These are phyloP conservation scores for Symbiodinium pilosum DNA, from an alignment of 73 alveolate species.

Conservation along the genomic window DNA sequence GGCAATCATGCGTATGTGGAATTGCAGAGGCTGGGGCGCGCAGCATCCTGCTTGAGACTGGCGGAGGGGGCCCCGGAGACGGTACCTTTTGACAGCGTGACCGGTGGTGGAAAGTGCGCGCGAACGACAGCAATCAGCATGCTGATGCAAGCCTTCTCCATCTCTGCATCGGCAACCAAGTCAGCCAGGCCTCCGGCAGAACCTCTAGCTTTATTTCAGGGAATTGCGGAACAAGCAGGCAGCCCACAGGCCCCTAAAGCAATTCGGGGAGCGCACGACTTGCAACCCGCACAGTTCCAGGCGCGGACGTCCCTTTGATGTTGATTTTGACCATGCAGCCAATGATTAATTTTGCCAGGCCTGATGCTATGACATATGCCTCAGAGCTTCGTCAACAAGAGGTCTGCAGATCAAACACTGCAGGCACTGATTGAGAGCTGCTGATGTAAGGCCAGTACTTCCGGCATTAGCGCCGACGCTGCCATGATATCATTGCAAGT, in stretches of 20 bases:
- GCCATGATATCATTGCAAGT: not conserved
- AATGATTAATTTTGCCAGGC: too few relatives aligned
- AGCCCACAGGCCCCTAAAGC: not conserved
- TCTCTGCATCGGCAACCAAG: constrained; percentile 88
- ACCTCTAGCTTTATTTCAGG: not conserved
- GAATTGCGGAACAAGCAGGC: too few relatives aligned
- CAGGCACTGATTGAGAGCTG: too few relatives aligned
- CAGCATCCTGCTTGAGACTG: constrained; percentile 82
- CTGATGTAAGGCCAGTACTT: too few relatives aligned
- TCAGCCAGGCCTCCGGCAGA: constrained; percentile 74
- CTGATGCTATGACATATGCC: too few relatives aligned
- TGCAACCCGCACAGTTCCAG: not conserved
- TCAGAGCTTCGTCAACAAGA: too few relatives aligned
- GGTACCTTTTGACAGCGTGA: constrained; percentile 18
- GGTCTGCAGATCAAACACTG: too few relatives aligned
- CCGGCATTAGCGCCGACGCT: not conserved
- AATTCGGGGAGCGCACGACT: not conserved
- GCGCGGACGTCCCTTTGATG: too few relatives aligned
- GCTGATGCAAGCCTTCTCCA: constrained; percentile 36
- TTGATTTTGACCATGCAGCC: too few relatives aligned
- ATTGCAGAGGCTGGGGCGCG: not conserved
- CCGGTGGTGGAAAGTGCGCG: too few relatives aligned
- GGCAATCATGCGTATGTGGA: too few relatives aligned
- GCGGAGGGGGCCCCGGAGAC: constrained; percentile 78
- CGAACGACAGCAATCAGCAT: too few relatives aligned